Conservation (phyloP, 2,329 filamentous ascomycete species). For the Simplicillium sp. region DNA sequence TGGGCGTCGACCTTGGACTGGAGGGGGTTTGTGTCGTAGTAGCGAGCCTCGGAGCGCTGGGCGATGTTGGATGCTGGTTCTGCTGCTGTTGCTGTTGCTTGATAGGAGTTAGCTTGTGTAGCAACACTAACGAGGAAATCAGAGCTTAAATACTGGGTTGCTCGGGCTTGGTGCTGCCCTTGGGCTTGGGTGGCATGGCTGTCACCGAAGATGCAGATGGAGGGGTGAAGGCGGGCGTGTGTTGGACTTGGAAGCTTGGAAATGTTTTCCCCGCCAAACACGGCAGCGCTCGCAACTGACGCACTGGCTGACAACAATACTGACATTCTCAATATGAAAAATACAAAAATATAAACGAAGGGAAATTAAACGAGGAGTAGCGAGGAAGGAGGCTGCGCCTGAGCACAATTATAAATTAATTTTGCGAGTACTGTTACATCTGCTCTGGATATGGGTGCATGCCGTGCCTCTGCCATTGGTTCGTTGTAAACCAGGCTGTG, state of each 20-base stretch:
- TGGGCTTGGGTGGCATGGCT: slow-evolving; percentile 7
- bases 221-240: not conserved
- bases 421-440: too few relatives aligned
- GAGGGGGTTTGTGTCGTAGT: slow-evolving; percentile 40
- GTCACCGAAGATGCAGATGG: not conserved
- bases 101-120: not conserved
- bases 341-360: too few relatives aligned
- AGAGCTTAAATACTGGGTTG: not conserved
- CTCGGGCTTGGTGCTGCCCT: slow-evolving; percentile 4
- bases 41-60: slow-evolving; percentile 36
- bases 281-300: too few relatives aligned
- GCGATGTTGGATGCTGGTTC: slow-evolving; percentile 30
- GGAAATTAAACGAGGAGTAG: too few relatives aligned
- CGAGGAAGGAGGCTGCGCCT: too few relatives aligned
- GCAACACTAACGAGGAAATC: too few relatives aligned
- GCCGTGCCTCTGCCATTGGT: too few relatives aligned
- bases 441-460: too few relatives aligned
- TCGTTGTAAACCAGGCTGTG: too few relatives aligned
- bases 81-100: not conserved
- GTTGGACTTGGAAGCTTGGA: not conserved
- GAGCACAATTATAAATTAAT: too few relatives aligned
- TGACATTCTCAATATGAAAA: too few relatives aligned
- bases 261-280: not conserved
- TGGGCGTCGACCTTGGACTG: slow-evolving; percentile 32
- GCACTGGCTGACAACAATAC: too few relatives aligned